Evolutionary conservation across 139 green algal species (phyloP).

Genomic region (Chlamydomonas schloesseri): DNA sequence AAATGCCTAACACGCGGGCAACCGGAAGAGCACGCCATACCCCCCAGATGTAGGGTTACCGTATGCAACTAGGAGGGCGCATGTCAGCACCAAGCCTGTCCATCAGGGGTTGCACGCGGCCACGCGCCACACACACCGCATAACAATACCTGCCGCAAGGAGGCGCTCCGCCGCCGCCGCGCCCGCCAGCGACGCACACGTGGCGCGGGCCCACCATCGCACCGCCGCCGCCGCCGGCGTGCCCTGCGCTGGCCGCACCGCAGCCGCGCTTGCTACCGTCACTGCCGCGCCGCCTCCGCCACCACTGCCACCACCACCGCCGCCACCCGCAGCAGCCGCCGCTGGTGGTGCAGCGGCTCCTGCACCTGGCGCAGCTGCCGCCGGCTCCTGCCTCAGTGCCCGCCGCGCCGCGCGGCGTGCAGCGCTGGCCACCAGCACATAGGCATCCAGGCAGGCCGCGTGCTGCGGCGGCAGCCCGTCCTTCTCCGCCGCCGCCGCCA

Average conservation of each 20-base stretch:
- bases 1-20: no score
- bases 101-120: no score
- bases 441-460: slow-evolving; percentile 25
- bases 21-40: no score
- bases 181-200: slow-evolving; percentile 1
- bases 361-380: not conserved
- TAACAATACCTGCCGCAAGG: slow-evolving; percentile 33
- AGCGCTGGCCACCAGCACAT: not conserved
- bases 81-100: no score
- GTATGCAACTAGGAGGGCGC: no score
- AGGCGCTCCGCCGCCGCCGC: slow-evolving; percentile 33
- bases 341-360: not conserved
- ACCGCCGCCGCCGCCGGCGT: not conserved
- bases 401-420: not conserved
- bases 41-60: no score
- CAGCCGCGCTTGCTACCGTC: no score
- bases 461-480: not conserved
- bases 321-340: not conserved
- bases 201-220: slow-evolving; percentile 10
- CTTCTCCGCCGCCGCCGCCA: not conserved
- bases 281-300: not conserved
- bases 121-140: no score
- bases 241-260: no score
- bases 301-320: not conserved
- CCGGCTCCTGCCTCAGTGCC: no score